Percentiles rank a stretch among this genome's conserved stretches.
phyloP scores from a whole-genome alignment of 495 filamentous ascomycete species.

The Penicillium riverlandense region DNA sequence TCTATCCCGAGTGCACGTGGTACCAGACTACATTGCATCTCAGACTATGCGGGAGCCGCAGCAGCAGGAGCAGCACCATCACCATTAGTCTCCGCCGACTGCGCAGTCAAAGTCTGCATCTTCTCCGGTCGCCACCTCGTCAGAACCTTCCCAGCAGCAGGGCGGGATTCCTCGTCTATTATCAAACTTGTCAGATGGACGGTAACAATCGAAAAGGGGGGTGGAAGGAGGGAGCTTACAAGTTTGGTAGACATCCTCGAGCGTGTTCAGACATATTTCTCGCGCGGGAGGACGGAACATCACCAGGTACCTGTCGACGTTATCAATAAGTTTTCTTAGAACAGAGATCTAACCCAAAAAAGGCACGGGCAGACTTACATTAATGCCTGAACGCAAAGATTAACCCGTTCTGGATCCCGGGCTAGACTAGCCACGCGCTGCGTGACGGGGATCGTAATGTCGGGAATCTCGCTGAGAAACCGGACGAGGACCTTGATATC shows the following conservation, averaged over 20 bases:
- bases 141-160: constrained; percentile 36
- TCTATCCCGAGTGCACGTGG: too few species aligned
- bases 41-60: not conserved
- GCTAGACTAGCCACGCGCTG: constrained; percentile 73
- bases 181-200: not conserved
- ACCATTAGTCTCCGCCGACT: constrained; percentile 2
- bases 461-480: constrained; percentile 87
- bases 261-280: constrained; percentile 69
- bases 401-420: constrained; percentile 75
- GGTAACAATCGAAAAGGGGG: not conserved
- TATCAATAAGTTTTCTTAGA: not conserved
- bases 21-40: too few species aligned
- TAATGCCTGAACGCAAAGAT: constrained; percentile 52
- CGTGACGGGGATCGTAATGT: constrained; percentile 61
- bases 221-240: constrained; percentile 20
- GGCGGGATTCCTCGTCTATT: constrained; percentile 40
- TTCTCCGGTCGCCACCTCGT: constrained; percentile 35
- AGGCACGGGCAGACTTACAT: constrained; percentile 36
- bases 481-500: constrained; percentile 79
- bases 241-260: constrained; percentile 81
- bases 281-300: constrained; percentile 80
- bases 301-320: constrained; percentile 57
- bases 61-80: constrained; percentile 1
- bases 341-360: not conserved
- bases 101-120: not conserved